These are phyloP conservation scores for Aspergillus latus DNA, from an alignment of 2,329 filamentous ascomycete genomes.

Conservation along the genomic window DNA sequence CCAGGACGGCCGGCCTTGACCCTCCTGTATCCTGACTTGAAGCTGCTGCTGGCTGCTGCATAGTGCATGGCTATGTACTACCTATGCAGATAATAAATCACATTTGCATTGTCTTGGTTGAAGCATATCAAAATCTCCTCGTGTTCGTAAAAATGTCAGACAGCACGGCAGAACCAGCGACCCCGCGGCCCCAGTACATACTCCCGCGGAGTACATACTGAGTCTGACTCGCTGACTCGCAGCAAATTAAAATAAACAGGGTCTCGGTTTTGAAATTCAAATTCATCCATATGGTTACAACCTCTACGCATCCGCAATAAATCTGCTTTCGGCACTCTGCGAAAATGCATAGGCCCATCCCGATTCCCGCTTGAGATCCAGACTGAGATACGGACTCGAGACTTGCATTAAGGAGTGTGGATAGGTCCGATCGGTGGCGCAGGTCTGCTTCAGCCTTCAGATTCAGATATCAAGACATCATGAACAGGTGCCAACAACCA, in stretches of 20 bases:
- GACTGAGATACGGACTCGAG: background rate
- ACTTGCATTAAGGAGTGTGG: background rate
- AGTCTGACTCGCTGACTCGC: background rate
- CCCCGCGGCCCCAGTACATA: background rate
- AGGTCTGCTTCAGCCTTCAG: background rate
- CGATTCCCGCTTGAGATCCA: background rate
- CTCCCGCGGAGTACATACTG: background rate
- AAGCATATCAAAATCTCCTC: background rate
- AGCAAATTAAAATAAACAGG: background rate
- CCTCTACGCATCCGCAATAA: background rate
- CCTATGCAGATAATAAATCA: background rate
- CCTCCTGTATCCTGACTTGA: background rate
- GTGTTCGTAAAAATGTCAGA: background rate
- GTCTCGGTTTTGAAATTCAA: background rate
- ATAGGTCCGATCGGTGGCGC: background rate
- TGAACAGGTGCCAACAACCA: too few species aligned
- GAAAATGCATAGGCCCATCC: background rate
- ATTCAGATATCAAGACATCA: background rate
- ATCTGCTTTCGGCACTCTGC: background rate
- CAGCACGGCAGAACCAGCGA: background rate
- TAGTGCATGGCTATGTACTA: background rate
- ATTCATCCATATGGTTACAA: background rate
- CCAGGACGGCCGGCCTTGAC: background rate
- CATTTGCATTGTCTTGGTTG: background rate
- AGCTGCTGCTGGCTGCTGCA: background rate